Evolutionary conservation across 257 asterid species (phyloP).

Genomic region (Jasminum sambac): DNA sequence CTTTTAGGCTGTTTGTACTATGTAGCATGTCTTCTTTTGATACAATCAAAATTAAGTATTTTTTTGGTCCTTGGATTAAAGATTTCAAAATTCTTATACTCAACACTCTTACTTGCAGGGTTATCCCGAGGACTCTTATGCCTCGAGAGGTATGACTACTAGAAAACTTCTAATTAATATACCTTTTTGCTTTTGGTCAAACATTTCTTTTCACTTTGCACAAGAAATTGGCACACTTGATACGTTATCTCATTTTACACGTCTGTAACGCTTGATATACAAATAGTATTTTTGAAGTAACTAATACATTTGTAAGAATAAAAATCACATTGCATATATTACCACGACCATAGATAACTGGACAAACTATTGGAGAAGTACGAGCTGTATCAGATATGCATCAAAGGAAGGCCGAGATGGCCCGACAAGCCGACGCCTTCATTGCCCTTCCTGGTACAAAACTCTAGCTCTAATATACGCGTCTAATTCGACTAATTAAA

Average conservation of each 20-base stretch:
- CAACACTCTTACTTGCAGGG: slow-evolving; percentile 46
- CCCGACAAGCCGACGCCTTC: slow-evolving; percentile 92
- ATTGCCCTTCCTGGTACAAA: slow-evolving; percentile 89
- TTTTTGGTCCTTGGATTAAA: not conserved
- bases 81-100: not conserved
- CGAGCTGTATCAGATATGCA: slow-evolving; percentile 92
- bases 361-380: slow-evolving; percentile 75
- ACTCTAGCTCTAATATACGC: not conserved
- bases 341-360: slow-evolving; percentile 55
- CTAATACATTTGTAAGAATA: no score
- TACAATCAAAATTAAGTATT: not conserved
- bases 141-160: slow-evolving; percentile 74
- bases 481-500: not conserved
- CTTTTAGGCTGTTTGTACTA: not conserved
- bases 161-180: not conserved
- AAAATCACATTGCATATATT: not conserved
- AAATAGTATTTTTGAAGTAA: no score
- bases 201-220: no score
- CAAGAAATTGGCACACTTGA: no score
- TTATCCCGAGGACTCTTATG: slow-evolving; percentile 92
- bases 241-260: no score
- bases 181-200: not conserved
- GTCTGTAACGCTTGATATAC: no score
- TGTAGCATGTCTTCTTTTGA: not conserved
- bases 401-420: slow-evolving; percentile 96